phyloP scores from a whole-genome alignment of 495 filamentous ascomycete genomes.

The Aspergillus coremiiformis region DNA sequence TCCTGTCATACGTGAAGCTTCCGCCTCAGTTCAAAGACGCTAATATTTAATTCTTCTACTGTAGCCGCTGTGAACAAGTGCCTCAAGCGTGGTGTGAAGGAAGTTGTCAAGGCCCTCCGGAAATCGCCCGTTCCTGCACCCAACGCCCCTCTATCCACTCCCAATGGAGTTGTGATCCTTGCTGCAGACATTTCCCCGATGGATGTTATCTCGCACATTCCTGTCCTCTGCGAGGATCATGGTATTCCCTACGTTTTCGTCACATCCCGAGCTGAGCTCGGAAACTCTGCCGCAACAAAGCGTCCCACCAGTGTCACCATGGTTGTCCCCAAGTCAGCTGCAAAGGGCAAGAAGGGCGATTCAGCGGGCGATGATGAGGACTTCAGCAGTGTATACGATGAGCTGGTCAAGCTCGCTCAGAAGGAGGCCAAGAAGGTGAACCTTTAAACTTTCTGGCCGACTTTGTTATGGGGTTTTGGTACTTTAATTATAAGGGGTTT shows the following conservation, averaged over 20 bases:
- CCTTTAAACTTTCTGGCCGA: constrained; percentile 29
- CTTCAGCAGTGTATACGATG: constrained; percentile 64
- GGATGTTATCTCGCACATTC: constrained; percentile 96
- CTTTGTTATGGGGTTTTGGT: constrained; percentile 19
- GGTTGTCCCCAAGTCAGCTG: constrained; percentile 54
- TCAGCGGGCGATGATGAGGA: constrained; percentile 51
- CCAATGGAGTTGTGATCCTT: constrained; percentile 75
- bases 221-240: constrained; percentile 95
- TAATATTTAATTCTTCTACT: constrained; percentile 10
- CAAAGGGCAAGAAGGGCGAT: constrained; percentile 46
- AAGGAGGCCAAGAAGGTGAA: constrained; percentile 53
- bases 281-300: constrained; percentile 85
- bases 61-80: constrained; percentile 84
- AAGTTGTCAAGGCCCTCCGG: constrained; percentile 93
- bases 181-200: constrained; percentile 95
- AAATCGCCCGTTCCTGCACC: constrained; percentile 61
- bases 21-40: constrained; percentile 5
- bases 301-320: constrained; percentile 91
- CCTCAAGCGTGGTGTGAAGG: constrained; percentile 95
- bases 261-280: constrained; percentile 77
- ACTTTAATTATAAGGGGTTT: constrained; percentile 22
- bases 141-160: constrained; percentile 43
- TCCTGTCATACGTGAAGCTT: background rate
- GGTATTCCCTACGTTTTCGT: constrained; percentile 92
- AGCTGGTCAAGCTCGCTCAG: constrained; percentile 63